Base-by-base conservation (phyloP, 352 stramenopile species). In the Blastocystis sp. region DNA sequence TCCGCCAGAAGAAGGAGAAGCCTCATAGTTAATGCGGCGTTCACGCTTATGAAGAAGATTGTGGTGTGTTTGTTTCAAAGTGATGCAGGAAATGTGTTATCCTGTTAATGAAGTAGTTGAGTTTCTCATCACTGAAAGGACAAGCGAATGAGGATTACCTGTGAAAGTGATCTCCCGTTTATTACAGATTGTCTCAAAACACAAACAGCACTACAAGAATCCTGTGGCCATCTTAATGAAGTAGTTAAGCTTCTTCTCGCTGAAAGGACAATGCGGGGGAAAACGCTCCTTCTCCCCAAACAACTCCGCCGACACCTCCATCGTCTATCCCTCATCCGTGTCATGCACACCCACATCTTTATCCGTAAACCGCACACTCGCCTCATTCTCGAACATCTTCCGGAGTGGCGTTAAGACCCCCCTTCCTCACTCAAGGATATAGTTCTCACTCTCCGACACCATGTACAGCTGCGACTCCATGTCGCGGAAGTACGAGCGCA, bases 381-480 rank as follows among this genome's bases (percentile, higher is more conserved):
- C 52, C 62, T 79, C 69, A 17, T 79, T 60, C 48, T 79, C 28
- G 34, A 79, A 79, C 5, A 62, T 43, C 17, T 41, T 17, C 14
- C 69, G 43, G 52, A 79, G 69, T 79, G 69, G 19, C 11, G 69
- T 79, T 60, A 79, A 79, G 43, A 21, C 43, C 3, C 43, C 23
- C 2, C 2, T 64, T 40, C 10, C 3, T n/a, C 17, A 43, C 43
- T 38, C 43, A 86, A 86, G 52, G 76, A 86, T 86, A 86, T 86
- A 86, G 11, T 78, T 59, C 40, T 59, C 19, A 34, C 62, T 86
- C 62, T 86, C 76, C 34, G 76, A 86, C 5, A 86, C 23, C 76
- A 86, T 86, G 48, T 86, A 86, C 5, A 86, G 48, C 48, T 86
- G 76, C 5, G 76, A 76, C 62, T 86, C 76, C 60, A 86, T 76